phyloP scores from a whole-genome alignment of 164 flowering plant species.

The Annona squamosa region DNA sequence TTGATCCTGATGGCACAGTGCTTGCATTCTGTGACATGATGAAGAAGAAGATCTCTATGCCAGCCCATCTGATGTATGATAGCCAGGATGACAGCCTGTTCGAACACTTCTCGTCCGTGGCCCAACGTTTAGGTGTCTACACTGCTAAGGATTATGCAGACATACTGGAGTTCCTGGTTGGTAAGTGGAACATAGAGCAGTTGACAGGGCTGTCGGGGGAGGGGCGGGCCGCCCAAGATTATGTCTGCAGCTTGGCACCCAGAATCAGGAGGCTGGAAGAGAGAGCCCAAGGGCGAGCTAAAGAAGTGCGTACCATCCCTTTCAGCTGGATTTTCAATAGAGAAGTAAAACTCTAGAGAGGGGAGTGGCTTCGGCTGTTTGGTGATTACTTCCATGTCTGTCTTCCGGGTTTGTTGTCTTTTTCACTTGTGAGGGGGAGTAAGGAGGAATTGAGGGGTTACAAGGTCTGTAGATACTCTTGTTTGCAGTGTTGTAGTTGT shows the following conservation, averaged over 20 bases:
- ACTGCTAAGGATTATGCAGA: slow-evolving; percentile 59
- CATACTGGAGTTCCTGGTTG: slow-evolving; percentile 63
- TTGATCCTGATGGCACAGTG: slow-evolving; percentile 60
- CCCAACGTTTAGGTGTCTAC: slow-evolving; percentile 62
- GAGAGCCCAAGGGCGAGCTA: slow-evolving; percentile 37
- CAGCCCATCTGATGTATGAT: slow-evolving; percentile 56
- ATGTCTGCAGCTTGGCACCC: slow-evolving; percentile 48
- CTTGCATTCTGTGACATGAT: slow-evolving; percentile 54
- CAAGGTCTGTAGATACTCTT: slow-evolving; percentile 2
- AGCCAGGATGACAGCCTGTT: slow-evolving; percentile 45
- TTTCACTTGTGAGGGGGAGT: neutral
- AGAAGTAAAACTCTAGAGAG: slow-evolving; percentile 37
- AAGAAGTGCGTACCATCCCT: slow-evolving; percentile 29
- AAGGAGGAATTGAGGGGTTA: neutral
- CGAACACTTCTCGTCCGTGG: slow-evolving; percentile 56
- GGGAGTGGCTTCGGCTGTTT: slow-evolving; percentile 8
- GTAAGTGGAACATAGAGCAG: slow-evolving; percentile 53
- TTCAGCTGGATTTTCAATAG: slow-evolving; percentile 66
- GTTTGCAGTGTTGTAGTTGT: neutral
- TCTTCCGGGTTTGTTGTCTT: neutral
- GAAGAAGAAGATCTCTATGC: slow-evolving; percentile 60
- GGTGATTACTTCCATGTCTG: neutral
- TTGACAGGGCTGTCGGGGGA: slow-evolving; percentile 57
- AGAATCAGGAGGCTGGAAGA: slow-evolving; percentile 46
- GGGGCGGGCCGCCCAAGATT: slow-evolving; percentile 63